A percentile compares a stretch with the other conserved stretches of the same genome.
Evolutionary conservation across 306 rosid species (phyloP).

Genomic region (Dalbergia oliveri): DNA sequence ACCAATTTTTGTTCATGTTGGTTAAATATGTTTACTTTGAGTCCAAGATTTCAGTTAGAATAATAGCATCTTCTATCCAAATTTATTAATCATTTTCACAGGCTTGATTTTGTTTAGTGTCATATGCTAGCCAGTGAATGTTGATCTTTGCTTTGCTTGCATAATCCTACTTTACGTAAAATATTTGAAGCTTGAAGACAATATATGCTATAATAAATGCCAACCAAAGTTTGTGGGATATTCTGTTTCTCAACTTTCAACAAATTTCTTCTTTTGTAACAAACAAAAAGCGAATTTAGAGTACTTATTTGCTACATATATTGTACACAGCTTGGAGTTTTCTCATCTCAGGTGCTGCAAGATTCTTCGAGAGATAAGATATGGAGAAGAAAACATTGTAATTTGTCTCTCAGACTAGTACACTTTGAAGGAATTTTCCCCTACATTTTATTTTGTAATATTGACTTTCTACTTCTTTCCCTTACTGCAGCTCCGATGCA

Average conservation of each 20-base stretch:
- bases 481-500: constrained; percentile 71
- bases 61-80: neutral
- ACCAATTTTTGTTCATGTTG: constrained; percentile 10
- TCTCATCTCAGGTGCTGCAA: constrained; percentile 97
- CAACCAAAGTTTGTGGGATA: constrained; percentile 12
- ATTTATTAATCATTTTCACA: neutral
- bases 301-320: constrained; percentile 49
- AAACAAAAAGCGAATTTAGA: constrained; percentile 27
- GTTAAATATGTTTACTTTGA: neutral
- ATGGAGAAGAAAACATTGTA: constrained; percentile 85
- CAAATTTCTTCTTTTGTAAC: neutral
- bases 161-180: constrained; percentile 17
- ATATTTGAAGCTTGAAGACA: constrained; percentile 41
- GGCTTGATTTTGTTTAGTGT: constrained; percentile 1
- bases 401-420: constrained; percentile 47
- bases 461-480: constrained; percentile 41
- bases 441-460: neutral
- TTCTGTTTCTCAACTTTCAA: constrained; percentile 6
- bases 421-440: constrained; percentile 22
- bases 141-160: constrained; percentile 34
- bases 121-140: constrained; percentile 4
- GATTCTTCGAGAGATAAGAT: constrained; percentile 80
- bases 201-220: constrained; percentile 25
- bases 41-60: constrained; percentile 11
- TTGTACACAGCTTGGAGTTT: constrained; percentile 91